phyloP scores from a whole-genome alignment of 2,329 filamentous ascomycete species.

The Teratosphaeria pseudoeucalypti region DNA sequence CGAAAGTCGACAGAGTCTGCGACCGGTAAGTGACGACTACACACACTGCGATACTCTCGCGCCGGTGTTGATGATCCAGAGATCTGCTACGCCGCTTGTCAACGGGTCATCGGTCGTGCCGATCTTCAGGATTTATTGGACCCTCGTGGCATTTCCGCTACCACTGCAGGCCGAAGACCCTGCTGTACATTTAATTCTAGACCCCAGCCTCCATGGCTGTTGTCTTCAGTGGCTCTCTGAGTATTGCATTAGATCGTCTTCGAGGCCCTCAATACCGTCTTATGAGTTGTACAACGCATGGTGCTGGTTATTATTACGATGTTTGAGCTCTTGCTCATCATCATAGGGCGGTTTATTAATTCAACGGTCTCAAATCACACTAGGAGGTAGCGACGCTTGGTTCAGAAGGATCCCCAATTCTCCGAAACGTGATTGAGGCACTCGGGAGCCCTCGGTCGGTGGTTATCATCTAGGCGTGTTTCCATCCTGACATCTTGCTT shows the following conservation, averaged over 20 bases:
- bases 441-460: background rate
- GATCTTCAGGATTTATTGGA: background rate
- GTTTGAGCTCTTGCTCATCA: background rate
- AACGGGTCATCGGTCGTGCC: no score
- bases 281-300: background rate
- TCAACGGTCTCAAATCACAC: background rate
- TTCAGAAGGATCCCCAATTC: background rate
- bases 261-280: background rate
- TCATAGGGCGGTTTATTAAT: background rate
- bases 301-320: background rate
- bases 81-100: background rate
- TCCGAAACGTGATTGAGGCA: background rate
- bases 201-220: background rate
- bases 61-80: background rate
- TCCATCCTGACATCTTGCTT: no score
- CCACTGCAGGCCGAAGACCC: background rate
- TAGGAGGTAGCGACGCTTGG: background rate
- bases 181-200: background rate
- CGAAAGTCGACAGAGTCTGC: background rate
- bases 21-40: background rate
- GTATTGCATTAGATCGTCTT: background rate
- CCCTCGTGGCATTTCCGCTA: background rate
- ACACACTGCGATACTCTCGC: background rate
- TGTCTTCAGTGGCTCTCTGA: background rate
- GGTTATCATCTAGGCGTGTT: no score